Base-by-base conservation (phyloP, 768 basidiomycete genomes). In the Wakefieldia striispora region DNA sequence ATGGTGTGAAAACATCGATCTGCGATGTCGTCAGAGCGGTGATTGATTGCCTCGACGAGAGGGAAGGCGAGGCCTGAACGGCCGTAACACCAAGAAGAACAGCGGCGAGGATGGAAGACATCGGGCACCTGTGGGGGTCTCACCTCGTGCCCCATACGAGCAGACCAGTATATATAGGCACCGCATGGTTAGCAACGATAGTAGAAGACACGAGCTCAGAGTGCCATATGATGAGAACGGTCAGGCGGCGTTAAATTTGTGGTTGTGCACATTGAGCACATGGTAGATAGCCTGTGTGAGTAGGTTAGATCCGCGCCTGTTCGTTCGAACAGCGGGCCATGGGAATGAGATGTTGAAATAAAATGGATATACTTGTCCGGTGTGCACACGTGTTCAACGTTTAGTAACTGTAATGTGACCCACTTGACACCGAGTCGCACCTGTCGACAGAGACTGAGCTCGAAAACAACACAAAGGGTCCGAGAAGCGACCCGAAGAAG, bases 1-100 rank as follows among this genome's bases (percentile, higher is more conserved):
- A 83, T 1, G 81, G 72, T 33, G 57, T 73, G 61, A 72, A 83
- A 12, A 56, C 31, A 7, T 68, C 54, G 7, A 82, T 72, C 54
- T 80, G 69, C 0, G 74, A 21, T 6, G 68, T 55, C 24, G 71
- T 63, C 43, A 80, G 61, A 1, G 74, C 45, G 2, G 68, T 70
- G 45, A 80, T 74, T 16, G 64, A 53, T 50, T 73, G 72, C 21
- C 70, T 69, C n/a, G 65, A 43, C 19, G 42, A 46, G 40, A 72
- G 67, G 19, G 52, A 4, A 4, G 73, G 67, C 8, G 53, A 51
- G 16, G 58, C 62, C 29, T 26, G 40, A 3, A 43, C 65, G 33
- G 27, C 43, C 3, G 40, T 29, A 40, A 40, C 54, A 23, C 42
- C 19, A 24, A 69, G 52, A 14, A 67, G 35, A 10, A 35, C 39